Evolutionary conservation across 495 filamentous ascomycete species (phyloP).

Genomic region (Neurospora discreta): DNA sequence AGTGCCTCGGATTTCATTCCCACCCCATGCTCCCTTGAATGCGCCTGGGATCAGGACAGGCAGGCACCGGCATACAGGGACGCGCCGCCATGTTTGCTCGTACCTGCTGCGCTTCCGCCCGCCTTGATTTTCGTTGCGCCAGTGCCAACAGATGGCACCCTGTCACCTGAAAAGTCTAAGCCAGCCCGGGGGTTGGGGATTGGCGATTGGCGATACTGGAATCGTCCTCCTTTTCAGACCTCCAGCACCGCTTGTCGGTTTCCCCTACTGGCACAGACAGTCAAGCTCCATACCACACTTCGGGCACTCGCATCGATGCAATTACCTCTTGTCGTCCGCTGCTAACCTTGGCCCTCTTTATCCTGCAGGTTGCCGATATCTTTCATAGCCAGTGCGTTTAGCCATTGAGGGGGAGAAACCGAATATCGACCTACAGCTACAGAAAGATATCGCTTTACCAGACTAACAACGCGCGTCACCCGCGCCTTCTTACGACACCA

Average conservation of each 20-base stretch:
- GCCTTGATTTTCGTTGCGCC: not conserved
- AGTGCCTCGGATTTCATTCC: not conserved
- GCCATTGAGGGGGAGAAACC: not conserved
- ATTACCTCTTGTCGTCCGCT: not conserved
- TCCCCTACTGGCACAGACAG: not conserved
- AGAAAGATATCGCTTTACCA: not conserved
- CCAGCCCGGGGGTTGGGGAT: not conserved
- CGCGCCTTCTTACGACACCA: not conserved
- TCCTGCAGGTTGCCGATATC: not conserved
- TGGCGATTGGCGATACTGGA: not conserved
- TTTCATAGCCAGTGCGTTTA: not conserved
- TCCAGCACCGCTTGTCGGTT: not conserved
- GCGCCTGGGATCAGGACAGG: not conserved
- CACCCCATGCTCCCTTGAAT: not conserved
- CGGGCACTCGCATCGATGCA: slow-evolving; percentile 3
- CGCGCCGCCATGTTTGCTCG: not conserved
- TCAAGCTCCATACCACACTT: not conserved
- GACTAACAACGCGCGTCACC: not conserved
- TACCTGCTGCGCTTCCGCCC: not conserved
- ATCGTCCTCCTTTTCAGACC: not conserved
- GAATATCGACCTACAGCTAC: not conserved
- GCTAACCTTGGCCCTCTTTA: not conserved
- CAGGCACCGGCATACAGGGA: not conserved
- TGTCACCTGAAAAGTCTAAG: not conserved
- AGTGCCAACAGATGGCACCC: not conserved